Conservation (phyloP, 495 filamentous ascomycete species). For the Xanthoparmelia taractica region DNA sequence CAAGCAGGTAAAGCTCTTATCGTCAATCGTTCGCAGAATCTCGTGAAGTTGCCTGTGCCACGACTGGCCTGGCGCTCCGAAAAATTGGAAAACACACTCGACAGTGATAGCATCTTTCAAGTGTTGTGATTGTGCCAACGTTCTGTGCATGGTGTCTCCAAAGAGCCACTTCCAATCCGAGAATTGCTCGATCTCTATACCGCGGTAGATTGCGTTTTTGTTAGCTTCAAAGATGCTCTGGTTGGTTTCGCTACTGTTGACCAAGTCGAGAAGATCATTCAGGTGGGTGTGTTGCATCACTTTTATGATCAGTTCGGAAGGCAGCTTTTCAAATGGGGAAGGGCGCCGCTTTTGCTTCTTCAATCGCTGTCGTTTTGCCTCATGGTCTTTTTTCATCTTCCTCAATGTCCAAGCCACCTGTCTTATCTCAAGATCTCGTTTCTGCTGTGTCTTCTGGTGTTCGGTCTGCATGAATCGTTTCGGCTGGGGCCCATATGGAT, state of each 20-base stretch:
- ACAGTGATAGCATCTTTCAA: conserved; percentile 13
- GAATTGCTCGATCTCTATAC: conserved; percentile 15
- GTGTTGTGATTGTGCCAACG: conserved; percentile 6
- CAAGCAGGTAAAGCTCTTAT: neutral
- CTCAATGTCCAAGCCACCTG: neutral
- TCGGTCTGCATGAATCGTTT: conserved; percentile 5
- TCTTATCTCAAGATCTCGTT: neutral
- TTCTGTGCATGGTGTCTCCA: conserved; percentile 10
- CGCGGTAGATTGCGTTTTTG: neutral
- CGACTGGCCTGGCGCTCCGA: neutral
- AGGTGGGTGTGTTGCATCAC: neutral
- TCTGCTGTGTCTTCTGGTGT: neutral
- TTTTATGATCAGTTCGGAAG: neutral
- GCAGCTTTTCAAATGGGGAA: neutral
- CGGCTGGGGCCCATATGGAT: neutral
- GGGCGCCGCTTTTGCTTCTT: neutral
- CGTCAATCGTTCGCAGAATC: neutral
- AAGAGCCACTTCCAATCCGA: conserved; percentile 13
- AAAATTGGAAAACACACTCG: too few species aligned
- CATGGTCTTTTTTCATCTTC: neutral
- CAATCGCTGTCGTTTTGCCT: neutral
- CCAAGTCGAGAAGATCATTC: neutral
- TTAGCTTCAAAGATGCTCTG: neutral
- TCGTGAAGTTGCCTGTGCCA: neutral
- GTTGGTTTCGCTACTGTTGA: neutral